Base-by-base conservation (phyloP, 2,329 filamentous ascomycete genomes). In the Rhinocladiella mackenziei region DNA sequence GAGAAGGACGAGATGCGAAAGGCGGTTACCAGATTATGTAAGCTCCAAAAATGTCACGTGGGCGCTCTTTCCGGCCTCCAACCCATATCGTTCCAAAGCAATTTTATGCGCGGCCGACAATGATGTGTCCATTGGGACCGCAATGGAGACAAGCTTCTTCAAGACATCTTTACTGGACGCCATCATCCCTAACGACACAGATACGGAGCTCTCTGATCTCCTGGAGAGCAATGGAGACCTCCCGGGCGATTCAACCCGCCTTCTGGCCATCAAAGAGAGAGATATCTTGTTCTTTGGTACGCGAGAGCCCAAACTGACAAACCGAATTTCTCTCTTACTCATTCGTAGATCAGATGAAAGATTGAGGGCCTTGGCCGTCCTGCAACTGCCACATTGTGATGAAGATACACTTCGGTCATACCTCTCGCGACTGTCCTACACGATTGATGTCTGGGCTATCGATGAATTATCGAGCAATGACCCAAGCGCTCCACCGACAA, bases 281-380 rank as follows among this genome's bases (percentile, higher is more conserved):
- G 66, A 70, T 20, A 61, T 74, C 13, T 58, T 79, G 10, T 71
- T 78, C 33, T 54, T 53, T 37, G 50, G 53, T 55, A 45, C 26
- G 50, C n/a, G 28, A 13, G 4, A 3, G n/a, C 14, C 19, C 13
- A 3, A 4, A 9, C 13, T n/a, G 14, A 36, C 13, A 9, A 22
- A 4, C 14, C 14, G 35, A 29, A 11, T 20, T 47, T 26, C 22
- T 31, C 55, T 71, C 67, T 74, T 71, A 71, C 71, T 76, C 57
- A 75, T 67, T 55, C 45, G 56, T 54, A 71, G 66, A 62, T 49
- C 62, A 79, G 76, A 80, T 72, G 76, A 80, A 64, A 63, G 67
- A 33, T 64, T 76, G 25, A 65, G 69, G 15, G 67, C 73, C 14
- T 71, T 74, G 54, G 62, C 77, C 34, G 66, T 77, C 26, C 64